Base-by-base conservation (phyloP, 805 yeast genomes). In the Lipomyces sp. region DNA sequence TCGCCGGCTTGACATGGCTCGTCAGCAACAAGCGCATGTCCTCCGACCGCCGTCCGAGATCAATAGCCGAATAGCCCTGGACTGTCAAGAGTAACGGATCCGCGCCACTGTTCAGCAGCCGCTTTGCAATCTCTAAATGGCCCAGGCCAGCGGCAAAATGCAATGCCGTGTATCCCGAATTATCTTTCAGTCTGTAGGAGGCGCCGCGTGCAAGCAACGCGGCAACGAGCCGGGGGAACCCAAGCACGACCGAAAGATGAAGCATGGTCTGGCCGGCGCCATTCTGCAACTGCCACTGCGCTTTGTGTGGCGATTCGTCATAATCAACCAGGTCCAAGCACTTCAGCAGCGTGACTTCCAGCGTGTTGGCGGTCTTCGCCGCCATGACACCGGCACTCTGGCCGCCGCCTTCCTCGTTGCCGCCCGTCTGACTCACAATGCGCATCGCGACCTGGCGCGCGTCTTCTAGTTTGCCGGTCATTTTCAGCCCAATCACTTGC, bases 381-480 rank as follows among this genome's bases (percentile, higher is more conserved):
- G 48, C 47, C 46, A 44, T 51, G 51, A 60, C 52, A 37, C 53
- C 54, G 23, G 49, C 54, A n/a, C n/a, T n/a, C 31, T 65, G 61
- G 2, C 65, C 67, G 37, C 63, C 64, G 35, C 70, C 72, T 33
- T 71, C 44, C 2, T 58, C 63, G 19, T 65, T 48, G 2, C 45
- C 44, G 4, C 54, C 62, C 29, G 58, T 81, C 45, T 80, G 76
- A 11, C 93, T 95, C 47, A 91, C 89, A 59, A 93, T 88, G 58
- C 95, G 75, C 67, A 84, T 84, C 1, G 98, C 98, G 61, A 93
- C 86, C 64, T 88, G 89, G 60, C 86, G 81, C 1, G 98, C 97
- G 68, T 91, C 97, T 65, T 93, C 98, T 51, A 93, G 72, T 63
- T 84, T 83, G 51, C 98, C 98, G 64, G 88, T 90, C 96, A 91